These are phyloP conservation scores for Begonia fuchsioides DNA, from an alignment of 306 rosid genomes.

Conservation along the genomic window DNA sequence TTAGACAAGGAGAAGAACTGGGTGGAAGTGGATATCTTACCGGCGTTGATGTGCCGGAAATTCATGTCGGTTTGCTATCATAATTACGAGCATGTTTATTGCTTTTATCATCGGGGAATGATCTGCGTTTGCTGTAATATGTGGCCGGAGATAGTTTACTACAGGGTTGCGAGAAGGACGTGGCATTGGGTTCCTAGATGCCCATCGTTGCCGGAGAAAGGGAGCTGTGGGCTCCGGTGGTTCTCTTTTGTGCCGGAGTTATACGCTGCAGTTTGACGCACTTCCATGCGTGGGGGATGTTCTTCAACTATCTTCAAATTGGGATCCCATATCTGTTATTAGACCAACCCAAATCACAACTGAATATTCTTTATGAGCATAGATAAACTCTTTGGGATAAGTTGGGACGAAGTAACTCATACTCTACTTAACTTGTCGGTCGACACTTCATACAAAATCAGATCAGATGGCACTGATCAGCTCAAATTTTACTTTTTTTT, in stretches of 20 bases:
- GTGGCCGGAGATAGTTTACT: slow-evolving; percentile 90
- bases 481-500: no score
- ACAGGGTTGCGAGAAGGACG: slow-evolving; percentile 42
- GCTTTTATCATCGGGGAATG: slow-evolving; percentile 85
- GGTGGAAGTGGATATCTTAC: slow-evolving; percentile 53
- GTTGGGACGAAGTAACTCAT: no score
- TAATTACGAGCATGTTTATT: slow-evolving; percentile 73
- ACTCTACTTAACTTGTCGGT: no score
- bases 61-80: slow-evolving; percentile 77
- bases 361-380: no score
- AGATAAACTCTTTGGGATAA: no score
- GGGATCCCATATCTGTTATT: no score
- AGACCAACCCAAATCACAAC: no score
- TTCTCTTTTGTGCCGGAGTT: slow-evolving; percentile 65
- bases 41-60: slow-evolving; percentile 65
- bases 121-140: slow-evolving; percentile 77
- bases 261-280: slow-evolving; percentile 22
- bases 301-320: no score
- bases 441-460: no score
- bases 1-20: slow-evolving; percentile 28
- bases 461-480: no score
- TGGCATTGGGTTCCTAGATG: slow-evolving; percentile 95
- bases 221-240: slow-evolving; percentile 87
- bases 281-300: no score
- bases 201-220: slow-evolving; percentile 61